Evolutionary conservation across 2,329 filamentous ascomycete genomes (phyloP).

Genomic region (Xylariaceae sp.): DNA sequence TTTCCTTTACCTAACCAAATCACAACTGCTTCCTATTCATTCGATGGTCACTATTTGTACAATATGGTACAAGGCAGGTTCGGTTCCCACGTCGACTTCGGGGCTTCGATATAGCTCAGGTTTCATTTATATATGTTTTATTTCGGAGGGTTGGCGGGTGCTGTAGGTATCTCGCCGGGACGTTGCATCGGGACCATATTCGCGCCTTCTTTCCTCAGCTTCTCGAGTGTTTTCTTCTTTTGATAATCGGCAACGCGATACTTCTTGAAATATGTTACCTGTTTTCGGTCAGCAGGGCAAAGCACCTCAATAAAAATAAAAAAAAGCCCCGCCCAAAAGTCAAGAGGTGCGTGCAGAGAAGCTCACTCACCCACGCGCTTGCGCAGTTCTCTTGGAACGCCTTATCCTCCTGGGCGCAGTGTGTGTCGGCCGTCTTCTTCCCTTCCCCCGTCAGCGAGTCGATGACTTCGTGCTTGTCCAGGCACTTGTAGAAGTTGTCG

Average conservation of each 20-base stretch:
- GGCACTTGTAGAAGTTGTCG: constrained; percentile 81
- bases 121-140: no score
- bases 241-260: constrained; percentile 88
- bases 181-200: constrained; percentile 41
- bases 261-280: constrained; percentile 98
- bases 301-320: not conserved
- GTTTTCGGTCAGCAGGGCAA: not conserved
- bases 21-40: constrained; percentile 19
- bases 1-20: constrained; percentile 10
- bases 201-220: constrained; percentile 68
- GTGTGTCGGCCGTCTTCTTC: constrained; percentile 47
- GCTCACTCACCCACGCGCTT: constrained; percentile 71
- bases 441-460: constrained; percentile 58
- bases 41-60: constrained; percentile 16
- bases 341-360: constrained; percentile 3
- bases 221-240: constrained; percentile 71
- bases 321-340: not conserved
- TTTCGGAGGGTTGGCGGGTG: no score
- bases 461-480: constrained; percentile 75
- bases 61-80: constrained; percentile 18
- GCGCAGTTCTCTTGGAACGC: constrained; percentile 83
- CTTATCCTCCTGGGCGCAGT: constrained; percentile 54
- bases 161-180: constrained; percentile 5
- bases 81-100: no score
- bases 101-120: no score